Evolutionary conservation across 345 rosid genomes (phyloP).

Genomic region (Trapa incisa): DNA sequence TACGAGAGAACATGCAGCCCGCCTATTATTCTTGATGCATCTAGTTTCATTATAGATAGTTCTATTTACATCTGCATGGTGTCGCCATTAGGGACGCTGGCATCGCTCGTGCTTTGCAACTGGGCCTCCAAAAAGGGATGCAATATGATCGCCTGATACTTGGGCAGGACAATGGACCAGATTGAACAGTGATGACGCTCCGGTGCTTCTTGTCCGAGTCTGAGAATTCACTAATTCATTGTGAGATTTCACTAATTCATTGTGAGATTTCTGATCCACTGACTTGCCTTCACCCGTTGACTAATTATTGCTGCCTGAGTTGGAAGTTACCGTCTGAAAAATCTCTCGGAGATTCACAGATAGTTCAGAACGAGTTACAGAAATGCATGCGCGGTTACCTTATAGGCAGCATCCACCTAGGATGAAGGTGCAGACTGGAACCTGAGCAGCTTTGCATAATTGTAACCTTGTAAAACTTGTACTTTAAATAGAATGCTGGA

Average conservation of each 20-base stretch:
- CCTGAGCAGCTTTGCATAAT: not conserved
- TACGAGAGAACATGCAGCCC: not conserved
- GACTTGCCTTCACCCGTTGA: no score
- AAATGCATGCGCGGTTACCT: no score
- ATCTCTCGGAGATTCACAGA: no score
- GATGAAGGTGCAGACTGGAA: not conserved
- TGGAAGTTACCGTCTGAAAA: no score
- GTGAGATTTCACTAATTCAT: no score
- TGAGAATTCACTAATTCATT: no score
- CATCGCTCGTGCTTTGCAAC: constrained; percentile 46
- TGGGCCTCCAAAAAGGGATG: constrained; percentile 12
- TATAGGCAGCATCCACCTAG: not conserved
- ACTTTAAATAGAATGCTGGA: not conserved
- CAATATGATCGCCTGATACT: not conserved
- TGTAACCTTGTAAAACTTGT: not conserved
- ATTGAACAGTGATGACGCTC: no score
- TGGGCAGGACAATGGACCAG: not conserved
- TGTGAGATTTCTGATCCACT: no score
- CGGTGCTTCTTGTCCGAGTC: no score
- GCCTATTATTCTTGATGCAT: not conserved
- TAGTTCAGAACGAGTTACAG: not conserved
- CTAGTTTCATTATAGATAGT: not conserved
- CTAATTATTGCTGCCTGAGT: no score
- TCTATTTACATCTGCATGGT: constrained; percentile 48
- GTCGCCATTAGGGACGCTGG: constrained; percentile 65